These are phyloP conservation scores for Calycina herbarum DNA, from an alignment of 2,329 filamentous ascomycete species.

Conservation along the genomic window DNA sequence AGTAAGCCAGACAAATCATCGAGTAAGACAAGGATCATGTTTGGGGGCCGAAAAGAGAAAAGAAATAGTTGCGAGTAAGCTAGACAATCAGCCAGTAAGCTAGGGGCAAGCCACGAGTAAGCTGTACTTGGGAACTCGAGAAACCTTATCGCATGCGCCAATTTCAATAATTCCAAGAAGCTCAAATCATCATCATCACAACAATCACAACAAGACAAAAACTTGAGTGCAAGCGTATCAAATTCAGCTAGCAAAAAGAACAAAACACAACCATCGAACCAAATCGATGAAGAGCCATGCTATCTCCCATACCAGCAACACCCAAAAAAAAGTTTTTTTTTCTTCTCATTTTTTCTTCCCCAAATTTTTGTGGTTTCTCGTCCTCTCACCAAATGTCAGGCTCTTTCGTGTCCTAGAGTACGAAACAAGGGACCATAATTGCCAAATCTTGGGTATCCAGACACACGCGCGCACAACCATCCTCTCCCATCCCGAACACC, in stretches of 20 bases:
- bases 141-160: no score
- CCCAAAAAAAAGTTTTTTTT: conserved; percentile 27
- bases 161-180: no score
- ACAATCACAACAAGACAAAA: not conserved
- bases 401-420: conserved; percentile 15
- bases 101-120: no score
- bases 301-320: conserved; percentile 18
- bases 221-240: not conserved
- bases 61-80: no score
- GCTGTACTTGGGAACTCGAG: no score
- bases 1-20: no score
- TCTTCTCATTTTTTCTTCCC: conserved; percentile 21
- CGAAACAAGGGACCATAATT: conserved; percentile 16
- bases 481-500: not conserved
- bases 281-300: conserved; percentile 28
- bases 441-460: conserved; percentile 3
- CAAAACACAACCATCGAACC: conserved; percentile 30
- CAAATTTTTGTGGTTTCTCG: not conserved
- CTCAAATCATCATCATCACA: not conserved
- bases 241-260: conserved; percentile 15
- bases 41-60: no score
- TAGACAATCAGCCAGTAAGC: no score
- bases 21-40: no score
- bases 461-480: not conserved
- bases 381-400: conserved; percentile 24